Evolutionary conservation across 1,284 basidiomycete genomes (phyloP).

Genomic region (Cutaneotrichosporon cyanovorans): DNA sequence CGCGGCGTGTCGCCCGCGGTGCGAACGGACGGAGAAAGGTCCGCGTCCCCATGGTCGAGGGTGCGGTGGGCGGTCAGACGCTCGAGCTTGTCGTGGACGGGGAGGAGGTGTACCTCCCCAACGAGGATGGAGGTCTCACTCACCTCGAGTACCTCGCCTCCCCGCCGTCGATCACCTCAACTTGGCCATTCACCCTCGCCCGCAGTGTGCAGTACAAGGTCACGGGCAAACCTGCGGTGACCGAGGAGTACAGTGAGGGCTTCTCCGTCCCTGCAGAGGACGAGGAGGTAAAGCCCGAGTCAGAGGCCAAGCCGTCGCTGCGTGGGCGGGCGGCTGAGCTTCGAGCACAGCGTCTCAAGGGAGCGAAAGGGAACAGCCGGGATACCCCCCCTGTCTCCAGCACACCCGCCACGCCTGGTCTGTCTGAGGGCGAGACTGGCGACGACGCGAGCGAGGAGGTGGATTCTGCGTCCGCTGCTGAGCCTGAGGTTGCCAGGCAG

Average conservation of each 20-base stretch:
- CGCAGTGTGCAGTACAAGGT: conserved; percentile 15
- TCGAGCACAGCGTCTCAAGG: conserved; percentile 8
- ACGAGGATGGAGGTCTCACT: conserved; percentile 34
- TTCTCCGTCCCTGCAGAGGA: conserved; percentile 13
- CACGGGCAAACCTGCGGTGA: conserved; percentile 8
- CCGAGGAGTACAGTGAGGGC: conserved; percentile 13
- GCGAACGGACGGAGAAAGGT: conserved; percentile 35
- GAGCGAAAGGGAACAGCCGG: conserved; percentile 1
- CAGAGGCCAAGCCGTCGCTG: background rate
- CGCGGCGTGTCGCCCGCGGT: conserved; percentile 63
- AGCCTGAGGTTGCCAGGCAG: conserved; percentile 14
- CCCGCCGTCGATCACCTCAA: conserved; percentile 26
- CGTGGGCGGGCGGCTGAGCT: conserved; percentile 16
- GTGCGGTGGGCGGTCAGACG: conserved; percentile 24
- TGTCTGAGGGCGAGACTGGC: no score
- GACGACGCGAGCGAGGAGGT: background rate
- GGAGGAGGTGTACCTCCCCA: conserved; percentile 42
- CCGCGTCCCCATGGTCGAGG: conserved; percentile 42
- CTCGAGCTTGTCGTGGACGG: conserved; percentile 43
- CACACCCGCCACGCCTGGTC: background rate
- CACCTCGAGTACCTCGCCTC: conserved; percentile 35
- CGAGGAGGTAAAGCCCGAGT: conserved; percentile 2
- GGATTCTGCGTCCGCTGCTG: background rate
- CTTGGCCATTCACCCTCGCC: conserved; percentile 36
- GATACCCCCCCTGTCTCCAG: background rate